phyloP scores from a whole-genome alignment of 495 filamentous ascomycete genomes.

The Tuber umbilicatum region DNA sequence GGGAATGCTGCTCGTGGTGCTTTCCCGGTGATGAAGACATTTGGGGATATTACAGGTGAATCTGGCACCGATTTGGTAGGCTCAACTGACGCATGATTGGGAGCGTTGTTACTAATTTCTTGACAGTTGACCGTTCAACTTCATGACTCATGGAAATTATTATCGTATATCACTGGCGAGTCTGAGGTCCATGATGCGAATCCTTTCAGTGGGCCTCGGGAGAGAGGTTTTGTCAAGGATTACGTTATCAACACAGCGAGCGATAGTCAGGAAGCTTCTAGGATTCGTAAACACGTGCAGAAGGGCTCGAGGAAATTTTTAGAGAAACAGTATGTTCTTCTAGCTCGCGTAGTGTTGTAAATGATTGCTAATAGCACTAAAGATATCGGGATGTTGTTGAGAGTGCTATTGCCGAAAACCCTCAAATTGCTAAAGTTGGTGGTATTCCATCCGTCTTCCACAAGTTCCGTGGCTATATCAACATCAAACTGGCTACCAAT shows the following conservation, averaged over 20 bases:
- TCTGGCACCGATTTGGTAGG: slow-evolving; percentile 41
- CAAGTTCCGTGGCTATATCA: slow-evolving; percentile 86
- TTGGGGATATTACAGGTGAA: slow-evolving; percentile 36
- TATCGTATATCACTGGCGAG: slow-evolving; percentile 34
- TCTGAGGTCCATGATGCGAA: slow-evolving; percentile 35
- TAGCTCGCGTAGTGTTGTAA: neutral
- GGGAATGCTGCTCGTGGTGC: slow-evolving; percentile 21
- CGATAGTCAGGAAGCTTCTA: slow-evolving; percentile 32
- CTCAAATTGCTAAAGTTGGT: slow-evolving; percentile 79
- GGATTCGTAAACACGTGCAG: slow-evolving; percentile 37
- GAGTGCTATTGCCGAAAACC: slow-evolving; percentile 67
- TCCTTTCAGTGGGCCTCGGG: slow-evolving; percentile 34
- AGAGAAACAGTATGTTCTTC: slow-evolving; percentile 35
- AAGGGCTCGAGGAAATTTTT: slow-evolving; percentile 38
- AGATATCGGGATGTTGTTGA: slow-evolving; percentile 67
- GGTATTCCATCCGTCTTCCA: slow-evolving; percentile 79
- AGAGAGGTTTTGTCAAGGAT: slow-evolving; percentile 37
- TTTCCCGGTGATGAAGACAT: slow-evolving; percentile 37
- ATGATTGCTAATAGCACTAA: slow-evolving; percentile 12
- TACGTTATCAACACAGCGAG: slow-evolving; percentile 34
- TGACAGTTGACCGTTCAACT: slow-evolving; percentile 40
- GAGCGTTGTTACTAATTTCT: slow-evolving; percentile 8
- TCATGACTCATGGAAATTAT: slow-evolving; percentile 40
- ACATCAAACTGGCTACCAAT: slow-evolving; percentile 35
- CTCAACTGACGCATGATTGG: neutral